Base-by-base conservation (phyloP, 2,329 filamentous ascomycete species). In the Colletotrichum orchidophilum region DNA sequence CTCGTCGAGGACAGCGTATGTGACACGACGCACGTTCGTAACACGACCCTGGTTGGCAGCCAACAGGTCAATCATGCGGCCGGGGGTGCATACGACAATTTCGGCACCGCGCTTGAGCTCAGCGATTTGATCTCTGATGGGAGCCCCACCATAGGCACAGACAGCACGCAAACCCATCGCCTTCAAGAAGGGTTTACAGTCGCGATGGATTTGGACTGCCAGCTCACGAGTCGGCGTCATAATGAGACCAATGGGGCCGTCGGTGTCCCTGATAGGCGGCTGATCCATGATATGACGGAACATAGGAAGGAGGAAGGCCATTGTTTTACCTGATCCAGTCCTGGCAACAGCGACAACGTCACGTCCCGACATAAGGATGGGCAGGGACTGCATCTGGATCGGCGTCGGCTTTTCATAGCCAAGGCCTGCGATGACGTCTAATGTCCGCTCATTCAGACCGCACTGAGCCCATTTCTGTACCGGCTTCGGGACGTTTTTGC, bases 271-370 rank as follows among this genome's bases (percentile, higher is more conserved):
- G 21, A 98, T 84, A 0, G 93, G 91, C 60, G 91, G 87, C 79
- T 99, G 96, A 78, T 98, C 96, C 81, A 96, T 96, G 83, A 98
- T 97, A 80, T 99, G 96, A 66, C 96, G 91, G 80, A 99, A 98
- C 94, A 98, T 98, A 46, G 96, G 96, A 54, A 99, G 88, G 33
- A 97, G 84, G 79, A 98, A 99, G 6, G 96, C 96, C 76, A 98
- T 91, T 0, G 96, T 99, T 84, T 99, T 99, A 80, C 96, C 96
- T 29, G 96, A 98, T 5, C 96, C 96, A 29, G 96, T 99, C 84
- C 98, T 98, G 21, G 96, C 96, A 63, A 99, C 95, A 75, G 95
- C 96, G 74, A 99, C 94, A 46, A 98, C 93, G 84, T 99, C 96
- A 75, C 95, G 91, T 11, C 96, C 96, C 31, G 95, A 97, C 94